phyloP scores from a whole-genome alignment of 352 stramenopile species.

The Phytophthora tubulina region DNA sequence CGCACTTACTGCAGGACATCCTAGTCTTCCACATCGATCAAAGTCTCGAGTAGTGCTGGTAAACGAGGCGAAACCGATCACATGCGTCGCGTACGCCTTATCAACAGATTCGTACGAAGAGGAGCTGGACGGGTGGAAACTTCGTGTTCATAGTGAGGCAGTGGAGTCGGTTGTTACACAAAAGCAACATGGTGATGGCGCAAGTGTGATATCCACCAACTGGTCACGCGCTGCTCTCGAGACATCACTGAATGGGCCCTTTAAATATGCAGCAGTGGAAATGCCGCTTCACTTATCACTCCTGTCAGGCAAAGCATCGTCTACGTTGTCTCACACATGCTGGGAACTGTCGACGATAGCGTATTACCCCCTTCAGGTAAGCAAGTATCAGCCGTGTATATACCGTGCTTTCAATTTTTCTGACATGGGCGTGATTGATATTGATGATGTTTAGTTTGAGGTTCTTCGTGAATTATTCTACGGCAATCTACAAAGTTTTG shows the following conservation, averaged over 20 bases:
- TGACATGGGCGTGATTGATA: slow-evolving; percentile 11
- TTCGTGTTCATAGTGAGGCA: slow-evolving; percentile 62
- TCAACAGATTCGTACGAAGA: slow-evolving; percentile 91
- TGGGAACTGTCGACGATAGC: slow-evolving; percentile 83
- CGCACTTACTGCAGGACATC: slow-evolving; percentile 80
- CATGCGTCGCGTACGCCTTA: slow-evolving; percentile 96
- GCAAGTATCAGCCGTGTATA: not conserved
- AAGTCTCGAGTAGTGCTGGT: slow-evolving; percentile 93
- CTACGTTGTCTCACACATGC: slow-evolving; percentile 43
- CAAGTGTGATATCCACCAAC: slow-evolving; percentile 46
- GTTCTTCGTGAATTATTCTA: slow-evolving; percentile 93
- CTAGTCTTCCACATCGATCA: slow-evolving; percentile 89
- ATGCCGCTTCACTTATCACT: slow-evolving; percentile 72
- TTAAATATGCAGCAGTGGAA: slow-evolving; percentile 71
- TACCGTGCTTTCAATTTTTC: not conserved
- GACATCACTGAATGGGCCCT: slow-evolving; percentile 60
- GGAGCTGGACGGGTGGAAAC: slow-evolving; percentile 72
- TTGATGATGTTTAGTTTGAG: slow-evolving; percentile 78
- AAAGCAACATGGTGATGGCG: slow-evolving; percentile 27
- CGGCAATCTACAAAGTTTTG: slow-evolving; percentile 63
- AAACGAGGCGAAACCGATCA: slow-evolving; percentile 94
- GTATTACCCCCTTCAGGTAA: slow-evolving; percentile 85
- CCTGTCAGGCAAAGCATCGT: slow-evolving; percentile 50
- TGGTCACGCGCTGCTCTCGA: slow-evolving; percentile 74
- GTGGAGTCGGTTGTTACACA: slow-evolving; percentile 35